These are phyloP conservation scores for Clonostachys solani DNA, from an alignment of 2,329 filamentous ascomycete species.

Conservation along the genomic window DNA sequence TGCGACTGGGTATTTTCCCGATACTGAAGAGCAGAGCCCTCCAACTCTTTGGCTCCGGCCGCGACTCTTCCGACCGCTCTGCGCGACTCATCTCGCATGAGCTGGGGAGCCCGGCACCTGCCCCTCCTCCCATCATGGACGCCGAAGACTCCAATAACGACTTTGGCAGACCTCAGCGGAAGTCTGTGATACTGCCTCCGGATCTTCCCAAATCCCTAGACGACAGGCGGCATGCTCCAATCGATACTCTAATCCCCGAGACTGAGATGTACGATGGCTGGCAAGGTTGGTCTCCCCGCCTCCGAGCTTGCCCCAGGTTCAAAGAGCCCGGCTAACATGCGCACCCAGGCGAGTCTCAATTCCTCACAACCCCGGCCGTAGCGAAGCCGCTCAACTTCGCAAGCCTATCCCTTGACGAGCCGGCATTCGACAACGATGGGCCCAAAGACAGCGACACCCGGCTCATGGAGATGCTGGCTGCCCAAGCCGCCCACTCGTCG, in stretches of 20 bases:
- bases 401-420: slow-evolving; percentile 78
- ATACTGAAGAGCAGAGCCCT: too few relatives aligned
- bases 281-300: slow-evolving; percentile 60
- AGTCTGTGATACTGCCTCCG: slow-evolving; percentile 59
- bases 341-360: slow-evolving; percentile 82
- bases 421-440: slow-evolving; percentile 62
- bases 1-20: too few relatives aligned
- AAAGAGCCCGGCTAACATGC: slow-evolving; percentile 12
- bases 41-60: too few relatives aligned
- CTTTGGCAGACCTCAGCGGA: slow-evolving; percentile 44
- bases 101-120: slow-evolving; percentile 10
- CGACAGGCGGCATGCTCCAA: slow-evolving; percentile 70
- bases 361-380: slow-evolving; percentile 79
- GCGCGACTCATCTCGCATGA: neutral
- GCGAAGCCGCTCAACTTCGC: slow-evolving; percentile 80
- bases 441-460: slow-evolving; percentile 76
- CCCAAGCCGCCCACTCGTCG: slow-evolving; percentile 79
- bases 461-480: slow-evolving; percentile 92
- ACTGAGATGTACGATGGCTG: slow-evolving; percentile 99
- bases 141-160: slow-evolving; percentile 44
- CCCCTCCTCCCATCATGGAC: slow-evolving; percentile 20
- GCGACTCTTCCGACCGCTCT: too few relatives aligned
- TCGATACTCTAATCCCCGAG: slow-evolving; percentile 63
- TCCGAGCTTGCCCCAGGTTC: neutral
- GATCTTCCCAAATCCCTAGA: slow-evolving; percentile 91